phyloP scores from a whole-genome alignment of 352 stramenopile species.

The Aphanomyces stellatus region DNA sequence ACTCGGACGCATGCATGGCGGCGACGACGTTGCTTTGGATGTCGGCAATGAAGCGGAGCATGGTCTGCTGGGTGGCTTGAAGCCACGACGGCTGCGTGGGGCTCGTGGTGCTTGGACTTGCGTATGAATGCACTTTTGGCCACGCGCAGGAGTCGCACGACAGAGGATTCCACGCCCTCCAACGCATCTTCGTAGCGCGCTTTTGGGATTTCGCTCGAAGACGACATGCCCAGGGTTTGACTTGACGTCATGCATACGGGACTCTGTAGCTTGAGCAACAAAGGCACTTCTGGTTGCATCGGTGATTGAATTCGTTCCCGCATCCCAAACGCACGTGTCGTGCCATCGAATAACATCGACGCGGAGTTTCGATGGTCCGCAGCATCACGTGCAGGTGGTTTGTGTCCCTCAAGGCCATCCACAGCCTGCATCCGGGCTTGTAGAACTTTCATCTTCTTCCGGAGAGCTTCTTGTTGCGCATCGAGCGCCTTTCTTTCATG shows the following conservation, averaged over 20 bases:
- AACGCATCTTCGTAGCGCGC: conserved; percentile 6
- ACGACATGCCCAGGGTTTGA: no score
- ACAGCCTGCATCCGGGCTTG: not conserved
- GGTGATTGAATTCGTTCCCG: no score
- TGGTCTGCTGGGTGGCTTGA: conserved; percentile 8
- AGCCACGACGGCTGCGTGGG: not conserved
- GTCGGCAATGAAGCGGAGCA: conserved; percentile 2
- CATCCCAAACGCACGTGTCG: no score
- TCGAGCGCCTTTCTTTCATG: not conserved
- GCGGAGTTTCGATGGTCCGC: no score
- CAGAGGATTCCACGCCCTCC: conserved; percentile 7
- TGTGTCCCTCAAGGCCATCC: not conserved
- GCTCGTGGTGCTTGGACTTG: no score
- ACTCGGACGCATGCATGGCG: conserved; percentile 8
- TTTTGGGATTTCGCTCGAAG: no score
- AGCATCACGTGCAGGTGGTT: not conserved
- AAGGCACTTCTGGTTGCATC: no score
- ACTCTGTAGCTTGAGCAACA: not conserved
- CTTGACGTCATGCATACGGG: not conserved
- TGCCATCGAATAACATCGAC: no score
- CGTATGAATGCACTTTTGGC: not conserved
- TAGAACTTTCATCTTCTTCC: conserved; percentile 7
- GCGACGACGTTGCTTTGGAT: conserved; percentile 5
- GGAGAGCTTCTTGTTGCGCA: conserved; percentile 4
- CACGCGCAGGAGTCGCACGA: conserved; percentile 10